A percentile compares a stretch with the other conserved stretches of the same genome.
These are phyloP conservation scores for Gliomastix tumulicola DNA, from an alignment of 2,329 filamentous ascomycete species.

Conservation along the genomic window DNA sequence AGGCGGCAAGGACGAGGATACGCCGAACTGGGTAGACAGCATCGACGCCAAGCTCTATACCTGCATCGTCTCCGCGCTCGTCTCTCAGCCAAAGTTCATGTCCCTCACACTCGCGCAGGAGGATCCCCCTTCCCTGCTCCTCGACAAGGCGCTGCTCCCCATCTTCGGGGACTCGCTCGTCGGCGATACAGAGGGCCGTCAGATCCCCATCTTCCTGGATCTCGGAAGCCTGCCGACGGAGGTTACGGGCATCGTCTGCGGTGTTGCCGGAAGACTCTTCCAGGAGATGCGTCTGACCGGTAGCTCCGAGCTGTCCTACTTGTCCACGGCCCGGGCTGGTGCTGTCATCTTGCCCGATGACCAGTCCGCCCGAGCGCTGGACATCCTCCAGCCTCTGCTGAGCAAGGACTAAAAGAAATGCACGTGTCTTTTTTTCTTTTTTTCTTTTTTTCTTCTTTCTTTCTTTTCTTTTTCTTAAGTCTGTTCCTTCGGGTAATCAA, in stretches of 20 bases:
- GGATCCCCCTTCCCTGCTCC: constrained; percentile 65
- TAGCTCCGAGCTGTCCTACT: constrained; percentile 75
- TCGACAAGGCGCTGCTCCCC: constrained; percentile 60
- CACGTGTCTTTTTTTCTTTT: constrained; percentile 17
- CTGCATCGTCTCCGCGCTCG: constrained; percentile 53
- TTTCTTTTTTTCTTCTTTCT: constrained; percentile 25
- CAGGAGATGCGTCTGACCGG: constrained; percentile 55
- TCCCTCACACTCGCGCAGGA: constrained; percentile 67
- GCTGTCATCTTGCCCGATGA: constrained; percentile 78
- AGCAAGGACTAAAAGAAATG: constrained; percentile 17
- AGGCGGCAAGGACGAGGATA: constrained; percentile 25
- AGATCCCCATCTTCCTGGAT: constrained; percentile 85
- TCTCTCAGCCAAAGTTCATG: constrained; percentile 60
- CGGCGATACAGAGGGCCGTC: constrained; percentile 62
- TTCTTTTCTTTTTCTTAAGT: no score
- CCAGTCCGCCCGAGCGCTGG: constrained; percentile 66
- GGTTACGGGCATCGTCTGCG: constrained; percentile 90
- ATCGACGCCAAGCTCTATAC: constrained; percentile 59
- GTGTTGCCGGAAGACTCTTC: constrained; percentile 77
- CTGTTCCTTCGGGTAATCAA: neutral
- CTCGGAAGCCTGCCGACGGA: constrained; percentile 74
- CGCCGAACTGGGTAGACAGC: constrained; percentile 46
- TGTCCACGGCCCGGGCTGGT: constrained; percentile 82
- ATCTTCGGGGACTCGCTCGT: constrained; percentile 69
- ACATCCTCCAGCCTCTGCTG: constrained; percentile 54